Conservation (phyloP, 2,329 filamentous ascomycete species). For the Fusarium piperis region DNA sequence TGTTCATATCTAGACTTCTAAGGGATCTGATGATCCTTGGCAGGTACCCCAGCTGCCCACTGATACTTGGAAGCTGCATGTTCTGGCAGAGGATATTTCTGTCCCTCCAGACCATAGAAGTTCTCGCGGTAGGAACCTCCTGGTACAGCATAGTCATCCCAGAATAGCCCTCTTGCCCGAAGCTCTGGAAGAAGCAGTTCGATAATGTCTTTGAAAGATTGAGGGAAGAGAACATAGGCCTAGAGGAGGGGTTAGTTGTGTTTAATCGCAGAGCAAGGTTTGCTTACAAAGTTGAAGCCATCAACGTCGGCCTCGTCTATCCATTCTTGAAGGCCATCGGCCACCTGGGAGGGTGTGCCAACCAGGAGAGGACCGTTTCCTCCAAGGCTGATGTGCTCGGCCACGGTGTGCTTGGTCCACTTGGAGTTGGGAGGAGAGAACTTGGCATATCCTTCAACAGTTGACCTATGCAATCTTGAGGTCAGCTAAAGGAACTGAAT, state of each 20-base stretch:
- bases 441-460: slow-evolving; percentile 64
- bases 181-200: slow-evolving; percentile 73
- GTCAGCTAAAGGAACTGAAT: not conserved
- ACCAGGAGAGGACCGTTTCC: slow-evolving; percentile 73
- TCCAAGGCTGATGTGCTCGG: slow-evolving; percentile 73
- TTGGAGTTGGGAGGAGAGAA: slow-evolving; percentile 68
- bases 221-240: slow-evolving; percentile 74
- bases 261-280: rapidly evolving
- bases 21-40: slow-evolving; percentile 34
- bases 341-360: slow-evolving; percentile 71
- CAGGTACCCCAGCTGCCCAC: slow-evolving; percentile 45
- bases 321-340: slow-evolving; percentile 75
- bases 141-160: slow-evolving; percentile 62
- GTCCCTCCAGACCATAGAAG: slow-evolving; percentile 61
- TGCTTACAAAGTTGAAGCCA: slow-evolving; percentile 76
- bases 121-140: slow-evolving; percentile 71
- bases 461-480: slow-evolving; percentile 50
- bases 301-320: slow-evolving; percentile 75
- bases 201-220: slow-evolving; percentile 74
- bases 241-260: slow-evolving; percentile 24
- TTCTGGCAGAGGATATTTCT: slow-evolving; percentile 59
- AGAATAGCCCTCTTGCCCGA: slow-evolving; percentile 66
- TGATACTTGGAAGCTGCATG: slow-evolving; percentile 62
- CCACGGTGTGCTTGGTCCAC: slow-evolving; percentile 78
- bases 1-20: not conserved